Conservation (phyloP, 2,329 filamentous ascomycete species). For the Curvularia spicifera region DNA sequence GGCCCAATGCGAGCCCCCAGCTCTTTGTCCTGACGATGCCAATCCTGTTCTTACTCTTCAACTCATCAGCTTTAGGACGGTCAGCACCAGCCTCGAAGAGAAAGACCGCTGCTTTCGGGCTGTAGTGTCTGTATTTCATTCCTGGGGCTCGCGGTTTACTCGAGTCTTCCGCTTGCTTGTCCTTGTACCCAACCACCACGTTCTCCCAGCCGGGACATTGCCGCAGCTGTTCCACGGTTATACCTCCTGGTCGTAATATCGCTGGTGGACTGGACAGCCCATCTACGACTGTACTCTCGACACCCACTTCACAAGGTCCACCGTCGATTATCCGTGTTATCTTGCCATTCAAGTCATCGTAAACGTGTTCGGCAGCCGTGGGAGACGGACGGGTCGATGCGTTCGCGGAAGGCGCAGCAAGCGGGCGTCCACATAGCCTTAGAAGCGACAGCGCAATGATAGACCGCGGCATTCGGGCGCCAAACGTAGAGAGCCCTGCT, state of each 20-base stretch:
- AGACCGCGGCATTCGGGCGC: slow-evolving; percentile 85
- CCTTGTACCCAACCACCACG: slow-evolving; percentile 78
- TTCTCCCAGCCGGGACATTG: slow-evolving; percentile 79
- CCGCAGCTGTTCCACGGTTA: slow-evolving; percentile 80
- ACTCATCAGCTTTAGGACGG: slow-evolving; percentile 36
- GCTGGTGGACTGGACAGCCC: slow-evolving; percentile 81
- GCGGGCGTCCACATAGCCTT: slow-evolving; percentile 73
- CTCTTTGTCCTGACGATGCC: slow-evolving; percentile 50
- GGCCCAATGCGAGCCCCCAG: slow-evolving; percentile 34
- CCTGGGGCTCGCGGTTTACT: slow-evolving; percentile 81
- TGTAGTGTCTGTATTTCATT: slow-evolving; percentile 99
- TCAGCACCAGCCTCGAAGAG: slow-evolving; percentile 71
- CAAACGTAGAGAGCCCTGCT: slow-evolving; percentile 82
- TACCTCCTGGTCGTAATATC: slow-evolving; percentile 83
- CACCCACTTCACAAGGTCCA: slow-evolving; percentile 83
- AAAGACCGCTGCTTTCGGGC: slow-evolving; percentile 83
- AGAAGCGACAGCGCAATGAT: slow-evolving; percentile 89
- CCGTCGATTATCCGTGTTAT: slow-evolving; percentile 91
- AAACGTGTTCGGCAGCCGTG: slow-evolving; percentile 87
- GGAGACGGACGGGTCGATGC: slow-evolving; percentile 92
- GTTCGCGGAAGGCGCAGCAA: slow-evolving; percentile 93
- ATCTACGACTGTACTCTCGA: slow-evolving; percentile 97
- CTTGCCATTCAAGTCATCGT: slow-evolving; percentile 79
- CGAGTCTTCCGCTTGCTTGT: slow-evolving; percentile 67
- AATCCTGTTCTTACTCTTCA: slow-evolving; percentile 42